Base-by-base conservation (phyloP, 352 stramenopile genomes). In the Phytophthora syringae region DNA sequence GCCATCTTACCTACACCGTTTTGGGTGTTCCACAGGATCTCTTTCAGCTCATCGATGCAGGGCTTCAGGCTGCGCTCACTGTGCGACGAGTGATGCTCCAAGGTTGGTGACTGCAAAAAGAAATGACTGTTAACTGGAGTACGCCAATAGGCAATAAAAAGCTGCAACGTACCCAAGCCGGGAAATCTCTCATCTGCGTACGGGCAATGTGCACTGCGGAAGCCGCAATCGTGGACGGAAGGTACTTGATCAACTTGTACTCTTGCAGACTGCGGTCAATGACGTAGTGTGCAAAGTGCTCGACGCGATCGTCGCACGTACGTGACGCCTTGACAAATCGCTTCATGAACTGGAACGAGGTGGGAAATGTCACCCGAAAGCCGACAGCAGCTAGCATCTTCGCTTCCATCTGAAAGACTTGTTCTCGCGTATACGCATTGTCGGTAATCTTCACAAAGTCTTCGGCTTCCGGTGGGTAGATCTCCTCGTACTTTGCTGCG, bases 391-490 rank as follows among this genome's bases (percentile, higher is more conserved):
- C 74, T 22, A 96, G 73, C 34, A 96, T 61, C 27, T 94, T 75
- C 7, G 86, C 75, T 70, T 96, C 88, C 88, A 95, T 96, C 24
- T 82, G 43, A 36, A 96, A 93, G 16, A 96, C 67, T 59, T 95
- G 79, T 1, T 91, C 74, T 6, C 77, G 74, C 6, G 84, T 90
- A 83, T 99, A 99, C 15, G 97, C 94, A 62, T 96, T 95, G 80
- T 99, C 96, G 0, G 95, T 99, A 67, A 99, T 98, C 64, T 98
- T 98, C 6, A 99, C 95, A 73, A 97, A 99, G 65, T 99, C 97
- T 24, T 89, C 60, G 20, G 85, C 83, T 74, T 97, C 90, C 0
- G 93, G 94, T 3, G 96, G 94, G 68, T 98, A 98, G 49, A 99
- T 98, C 68, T 99, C 97, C 72, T 99, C 97, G 68, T 99, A 99